Base-by-base conservation (phyloP, 352 stramenopile genomes). In the Pythium phragmiticola region DNA sequence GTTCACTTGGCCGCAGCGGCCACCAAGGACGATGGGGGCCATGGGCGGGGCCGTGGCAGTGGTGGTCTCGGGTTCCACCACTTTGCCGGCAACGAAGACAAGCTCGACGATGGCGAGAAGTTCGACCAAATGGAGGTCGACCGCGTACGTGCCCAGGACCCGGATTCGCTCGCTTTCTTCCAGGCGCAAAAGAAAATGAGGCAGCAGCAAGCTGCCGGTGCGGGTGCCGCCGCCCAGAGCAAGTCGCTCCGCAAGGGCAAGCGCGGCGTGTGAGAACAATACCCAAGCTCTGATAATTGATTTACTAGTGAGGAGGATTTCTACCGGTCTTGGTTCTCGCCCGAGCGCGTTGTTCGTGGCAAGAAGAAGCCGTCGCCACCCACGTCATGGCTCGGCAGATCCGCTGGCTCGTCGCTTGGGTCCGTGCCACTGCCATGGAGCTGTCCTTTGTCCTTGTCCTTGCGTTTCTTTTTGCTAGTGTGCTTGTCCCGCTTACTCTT, bases 71-170 rank as follows among this genome's bases (percentile, higher is more conserved):
- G 41, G 11, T 67, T 65, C 23, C 52, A 36, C 23, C 45, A 53
- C 12, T 70, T 73, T 21, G 54, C 33, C 11, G 72, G 41, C 17
- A 80, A 81, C 23, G 77, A 88, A 30, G 88, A 97, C 70, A 84
- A 90, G 42, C 72, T 98, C 4, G 92, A 98, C 60, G 90, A 97
- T 57, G 86, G 88, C 36, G 92, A 97, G 69, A 86, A 94, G 60
- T 97, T 97, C 45, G 90, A 98, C 30, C 84, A 93, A 58, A 89
- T 98, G 78, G 90, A 97, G 65, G 68, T 96, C 4, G 88, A 97
- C 12, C 82, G 90, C 37, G 73, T 98, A 9, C 69, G 76, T n/a
- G 75, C 80, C 2, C 78, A 97, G 60, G 88, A 98, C 60, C 90
- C 90, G 0, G 89, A 97, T 68, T 93, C 83, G 34, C 70, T 98